Evolutionary conservation across 768 basidiomycete species (phyloP).

Genomic region (Boletus rubropictus): DNA sequence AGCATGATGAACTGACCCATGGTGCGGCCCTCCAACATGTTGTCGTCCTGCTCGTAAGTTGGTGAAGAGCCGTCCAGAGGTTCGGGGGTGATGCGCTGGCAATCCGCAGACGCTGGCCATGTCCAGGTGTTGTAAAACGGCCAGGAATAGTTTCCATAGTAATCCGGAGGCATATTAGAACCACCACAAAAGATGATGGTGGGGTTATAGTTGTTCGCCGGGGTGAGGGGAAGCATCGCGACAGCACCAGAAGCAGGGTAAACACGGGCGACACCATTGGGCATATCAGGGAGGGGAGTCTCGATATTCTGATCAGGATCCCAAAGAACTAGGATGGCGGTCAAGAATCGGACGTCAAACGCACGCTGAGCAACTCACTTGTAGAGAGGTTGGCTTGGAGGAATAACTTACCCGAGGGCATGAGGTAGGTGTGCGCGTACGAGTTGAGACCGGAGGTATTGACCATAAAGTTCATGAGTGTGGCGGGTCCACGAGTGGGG

Average conservation of each 20-base stretch:
- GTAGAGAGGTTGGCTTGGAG: constrained; percentile 75
- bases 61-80: constrained; percentile 60
- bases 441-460: constrained; percentile 74
- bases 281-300: constrained; percentile 66
- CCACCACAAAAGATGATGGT: constrained; percentile 92
- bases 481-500: constrained; percentile 50
- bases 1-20: constrained; percentile 93
- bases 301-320: constrained; percentile 53
- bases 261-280: constrained; percentile 65
- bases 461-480: constrained; percentile 58
- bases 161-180: constrained; percentile 62
- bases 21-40: constrained; percentile 67
- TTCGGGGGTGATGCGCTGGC: constrained; percentile 84
- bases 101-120: constrained; percentile 63
- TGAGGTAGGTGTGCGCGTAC: constrained; percentile 67
- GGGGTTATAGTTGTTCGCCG: constrained; percentile 80
- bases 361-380: constrained; percentile 38
- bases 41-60: constrained; percentile 64
- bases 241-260: constrained; percentile 87
- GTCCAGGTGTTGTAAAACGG: constrained; percentile 72
- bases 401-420: constrained; percentile 70
- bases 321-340: constrained; percentile 36
- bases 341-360: neutral
- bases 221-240: constrained; percentile 88
- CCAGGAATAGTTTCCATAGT: constrained; percentile 72